Evolutionary conservation across 805 yeast genomes (phyloP), one percentile per base, ranked within the genome.

Genomic region (Kregervanrija delftensis): DNA sequence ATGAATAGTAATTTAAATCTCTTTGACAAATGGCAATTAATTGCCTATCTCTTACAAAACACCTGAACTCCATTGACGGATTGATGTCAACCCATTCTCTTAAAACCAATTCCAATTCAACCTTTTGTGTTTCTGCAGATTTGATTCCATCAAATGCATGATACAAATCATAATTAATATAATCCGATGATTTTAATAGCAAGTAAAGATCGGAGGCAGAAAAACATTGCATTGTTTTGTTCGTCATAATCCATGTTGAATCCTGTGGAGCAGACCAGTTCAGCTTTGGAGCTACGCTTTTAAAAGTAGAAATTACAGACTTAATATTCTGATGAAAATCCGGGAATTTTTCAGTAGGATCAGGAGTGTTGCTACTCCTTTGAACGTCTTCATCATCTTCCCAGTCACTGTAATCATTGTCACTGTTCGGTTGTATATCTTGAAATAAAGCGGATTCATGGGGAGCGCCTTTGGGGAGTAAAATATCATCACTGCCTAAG

Each of bases 231-330:
- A 84, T 75, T 3, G 86, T 73, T 55, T 87, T 86, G 31, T 84
- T 79, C 2, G 93, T 74, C 56, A 85, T 66, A 15, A 93, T 91
- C 99, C 98, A 93, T 0, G 81, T 76, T 1, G 98, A 86, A 65
- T 93, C 99, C 58, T 81, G 83, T 1, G 99, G 99, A 1, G 96
- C 85, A 1, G 97, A 88, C 99, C 99, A 93, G 68, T 93, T 93
- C 53, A 91, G 67, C 58, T 93, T 93, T 1, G 98, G 98, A 1
- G 87, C 73, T 2, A 89, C 87, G 1, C 77, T 66, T 0, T 84
- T 83, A 40, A 74, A 66, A 37, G 71, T 67, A 3, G 51, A 48
- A 11, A 93, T 74, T 0, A 70, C 57, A 0, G 53, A 47, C 33
- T 66, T 65, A 13, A 91, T 69, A 37, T 68, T 54, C 0, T 66